Evolutionary conservation across 1,284 basidiomycete genomes (phyloP).

Genomic region (Leccinum griseonigrum): DNA sequence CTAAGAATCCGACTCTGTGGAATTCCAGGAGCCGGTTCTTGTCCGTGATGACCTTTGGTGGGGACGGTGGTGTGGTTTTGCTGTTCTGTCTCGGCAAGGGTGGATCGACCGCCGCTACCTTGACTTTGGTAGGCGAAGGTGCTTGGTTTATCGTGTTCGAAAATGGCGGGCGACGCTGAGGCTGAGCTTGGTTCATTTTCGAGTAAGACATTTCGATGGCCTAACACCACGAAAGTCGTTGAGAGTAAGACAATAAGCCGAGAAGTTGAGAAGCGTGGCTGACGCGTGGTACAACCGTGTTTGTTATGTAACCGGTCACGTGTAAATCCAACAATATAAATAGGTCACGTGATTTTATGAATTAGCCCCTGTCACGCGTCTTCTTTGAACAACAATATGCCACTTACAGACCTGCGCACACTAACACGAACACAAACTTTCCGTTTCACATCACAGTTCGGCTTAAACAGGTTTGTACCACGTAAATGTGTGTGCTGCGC

Average conservation of each 20-base stretch:
- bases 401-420: background rate
- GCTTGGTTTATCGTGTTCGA: slow-evolving; percentile 29
- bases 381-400: background rate
- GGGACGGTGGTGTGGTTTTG: slow-evolving; percentile 79
- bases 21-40: slow-evolving; percentile 56
- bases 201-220: slow-evolving; percentile 31
- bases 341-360: slow-evolving; percentile 25
- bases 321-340: slow-evolving; percentile 25
- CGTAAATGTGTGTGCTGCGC: background rate
- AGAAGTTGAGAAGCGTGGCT: background rate
- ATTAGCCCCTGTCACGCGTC: slow-evolving; percentile 24
- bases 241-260: background rate
- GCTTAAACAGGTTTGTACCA: slow-evolving; percentile 4
- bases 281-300: slow-evolving; percentile 21
- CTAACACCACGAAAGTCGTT: slow-evolving; percentile 36
- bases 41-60: slow-evolving; percentile 77
- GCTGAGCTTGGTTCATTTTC: slow-evolving; percentile 17
- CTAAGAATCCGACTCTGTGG: slow-evolving; percentile 75
- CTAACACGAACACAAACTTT: background rate
- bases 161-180: slow-evolving; percentile 30
- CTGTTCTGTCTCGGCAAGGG: slow-evolving; percentile 76
- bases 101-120: slow-evolving; percentile 39
- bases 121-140: slow-evolving; percentile 27
- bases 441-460: background rate
- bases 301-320: slow-evolving; percentile 32